phyloP scores from a whole-genome alignment of 2,329 filamentous ascomycete genomes.

The Fusarium sp. region DNA sequence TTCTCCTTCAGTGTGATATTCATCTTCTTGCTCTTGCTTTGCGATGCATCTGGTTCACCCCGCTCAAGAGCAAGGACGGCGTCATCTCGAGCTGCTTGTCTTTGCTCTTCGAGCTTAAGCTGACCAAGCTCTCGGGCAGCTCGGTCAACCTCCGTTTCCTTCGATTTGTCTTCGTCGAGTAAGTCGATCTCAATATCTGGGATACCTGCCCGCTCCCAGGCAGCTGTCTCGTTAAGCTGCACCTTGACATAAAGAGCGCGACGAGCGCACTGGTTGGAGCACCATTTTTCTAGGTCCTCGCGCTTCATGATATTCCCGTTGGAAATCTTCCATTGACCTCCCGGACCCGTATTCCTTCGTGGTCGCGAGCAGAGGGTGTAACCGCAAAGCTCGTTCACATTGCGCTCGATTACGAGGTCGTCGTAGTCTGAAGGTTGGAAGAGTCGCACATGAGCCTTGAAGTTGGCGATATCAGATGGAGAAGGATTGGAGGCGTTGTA shows the following conservation, averaged over 20 bases:
- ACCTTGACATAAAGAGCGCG: conserved; percentile 87
- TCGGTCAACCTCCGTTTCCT: conserved; percentile 55
- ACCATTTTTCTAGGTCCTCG: conserved; percentile 86
- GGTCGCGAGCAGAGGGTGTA: conserved; percentile 80
- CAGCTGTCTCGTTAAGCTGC: conserved; percentile 85
- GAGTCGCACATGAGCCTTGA: conserved; percentile 72
- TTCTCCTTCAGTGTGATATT: conserved; percentile 65
- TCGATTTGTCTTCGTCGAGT: conserved; percentile 71
- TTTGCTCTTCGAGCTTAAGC: conserved; percentile 58
- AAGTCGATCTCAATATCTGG: conserved; percentile 68
- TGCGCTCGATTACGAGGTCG: conserved; percentile 87
- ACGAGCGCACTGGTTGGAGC: conserved; percentile 80
- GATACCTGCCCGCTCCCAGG: conserved; percentile 79
- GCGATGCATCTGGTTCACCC: conserved; percentile 38
- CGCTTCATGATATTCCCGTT: conserved; percentile 72
- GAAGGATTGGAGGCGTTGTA: conserved; percentile 61
- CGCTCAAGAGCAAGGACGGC: conserved; percentile 63
- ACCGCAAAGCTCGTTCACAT: conserved; percentile 83
- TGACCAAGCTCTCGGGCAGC: conserved; percentile 53
- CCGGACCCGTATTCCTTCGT: conserved; percentile 65
- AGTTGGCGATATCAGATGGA: conserved; percentile 68
- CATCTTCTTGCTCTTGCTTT: conserved; percentile 53
- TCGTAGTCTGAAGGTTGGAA: conserved; percentile 94
- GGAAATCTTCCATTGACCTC: conserved; percentile 74
- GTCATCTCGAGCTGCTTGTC: conserved; percentile 52